phyloP scores from a whole-genome alignment of 208 protist species.

The Leishmania amazonensis region DNA sequence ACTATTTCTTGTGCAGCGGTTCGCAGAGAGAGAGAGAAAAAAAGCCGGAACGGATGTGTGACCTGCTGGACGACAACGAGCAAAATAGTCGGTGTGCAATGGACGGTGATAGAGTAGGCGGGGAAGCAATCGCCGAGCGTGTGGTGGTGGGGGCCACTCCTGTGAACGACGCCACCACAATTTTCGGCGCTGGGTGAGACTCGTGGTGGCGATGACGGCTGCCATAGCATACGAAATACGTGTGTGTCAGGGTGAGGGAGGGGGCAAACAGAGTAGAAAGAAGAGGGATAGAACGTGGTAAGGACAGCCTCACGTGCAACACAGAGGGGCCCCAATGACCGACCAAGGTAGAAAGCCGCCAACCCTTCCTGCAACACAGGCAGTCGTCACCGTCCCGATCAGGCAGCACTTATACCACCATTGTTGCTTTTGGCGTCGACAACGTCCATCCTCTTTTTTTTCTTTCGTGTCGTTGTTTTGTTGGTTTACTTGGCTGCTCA shows the following conservation, averaged over 20 bases:
- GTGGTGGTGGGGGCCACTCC: not conserved
- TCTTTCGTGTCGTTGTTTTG: not conserved
- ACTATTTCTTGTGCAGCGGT: not conserved
- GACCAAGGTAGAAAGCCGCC: not conserved
- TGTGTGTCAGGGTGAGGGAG: not conserved
- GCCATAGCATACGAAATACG: not conserved
- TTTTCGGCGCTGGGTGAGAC: not conserved
- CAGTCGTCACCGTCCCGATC: not conserved
- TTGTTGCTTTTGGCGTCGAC: not conserved
- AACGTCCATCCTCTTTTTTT: not conserved
- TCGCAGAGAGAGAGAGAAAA: not conserved
- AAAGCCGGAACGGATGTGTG: not conserved
- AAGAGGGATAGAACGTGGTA: not conserved
- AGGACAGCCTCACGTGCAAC: not conserved
- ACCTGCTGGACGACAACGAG: not conserved
- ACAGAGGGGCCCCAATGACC: not conserved
- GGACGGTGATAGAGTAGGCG: not conserved
- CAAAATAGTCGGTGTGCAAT: not conserved
- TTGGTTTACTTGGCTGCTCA: not conserved
- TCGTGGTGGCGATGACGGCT: not conserved
- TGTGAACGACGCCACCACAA: not conserved
- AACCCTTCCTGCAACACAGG: not conserved
- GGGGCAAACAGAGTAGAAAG: not conserved
- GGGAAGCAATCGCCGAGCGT: not conserved
- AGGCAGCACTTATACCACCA: not conserved